Conservation (phyloP, 345 rosid genomes). For the Psidium friedrichsthalianum region DNA sequence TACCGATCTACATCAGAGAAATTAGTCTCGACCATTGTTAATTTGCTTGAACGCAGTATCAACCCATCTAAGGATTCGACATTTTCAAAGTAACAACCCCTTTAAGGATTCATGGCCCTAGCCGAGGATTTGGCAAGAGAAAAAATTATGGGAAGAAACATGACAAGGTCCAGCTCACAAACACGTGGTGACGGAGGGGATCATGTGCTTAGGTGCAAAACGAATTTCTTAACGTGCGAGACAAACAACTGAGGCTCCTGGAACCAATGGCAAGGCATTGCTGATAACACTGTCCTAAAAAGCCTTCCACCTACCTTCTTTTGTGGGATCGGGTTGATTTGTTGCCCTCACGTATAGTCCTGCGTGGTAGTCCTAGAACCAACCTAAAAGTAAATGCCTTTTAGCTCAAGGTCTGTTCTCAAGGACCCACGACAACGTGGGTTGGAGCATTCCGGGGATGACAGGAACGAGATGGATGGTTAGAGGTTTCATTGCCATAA, state of each 20-base stretch:
- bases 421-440: not conserved
- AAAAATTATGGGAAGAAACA: not conserved
- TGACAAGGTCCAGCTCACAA: constrained; percentile 12
- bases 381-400: not conserved
- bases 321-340: not conserved
- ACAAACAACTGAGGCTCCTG: not conserved
- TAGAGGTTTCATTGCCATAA: not conserved
- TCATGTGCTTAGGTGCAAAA: constrained; percentile 43
- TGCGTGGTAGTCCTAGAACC: constrained; percentile 17
- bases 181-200: constrained; percentile 15
- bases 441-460: not conserved
- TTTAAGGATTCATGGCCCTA: not conserved
- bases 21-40: not conserved
- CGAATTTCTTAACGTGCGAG: constrained; percentile 1
- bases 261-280: not conserved
- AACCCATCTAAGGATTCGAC: not conserved
- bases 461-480: not conserved
- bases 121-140: not conserved
- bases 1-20: not conserved
- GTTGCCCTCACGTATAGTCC: constrained; percentile 9
- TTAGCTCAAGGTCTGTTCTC: constrained; percentile 9
- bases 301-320: not conserved
- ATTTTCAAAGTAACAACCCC: not conserved
- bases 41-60: not conserved
- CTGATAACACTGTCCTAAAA: not conserved